These are phyloP conservation scores for Nemania sp. DNA, from an alignment of 2,329 filamentous ascomycete species.

Conservation along the genomic window DNA sequence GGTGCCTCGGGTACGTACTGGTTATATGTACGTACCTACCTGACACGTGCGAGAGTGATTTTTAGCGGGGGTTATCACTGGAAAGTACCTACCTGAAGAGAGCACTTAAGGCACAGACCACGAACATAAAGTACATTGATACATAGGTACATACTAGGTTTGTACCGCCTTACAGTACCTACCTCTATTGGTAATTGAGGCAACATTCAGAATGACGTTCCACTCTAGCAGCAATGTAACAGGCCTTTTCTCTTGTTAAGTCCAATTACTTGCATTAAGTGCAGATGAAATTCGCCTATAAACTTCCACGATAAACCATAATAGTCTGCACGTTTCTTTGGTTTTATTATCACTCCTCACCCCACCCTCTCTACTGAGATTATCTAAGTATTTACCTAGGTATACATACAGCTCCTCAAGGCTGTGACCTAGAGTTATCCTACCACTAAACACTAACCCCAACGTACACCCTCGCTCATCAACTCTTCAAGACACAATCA, in stretches of 20 bases:
- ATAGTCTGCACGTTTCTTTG: conserved; percentile 5
- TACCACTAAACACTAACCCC: too few species aligned
- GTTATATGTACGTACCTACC: too few species aligned
- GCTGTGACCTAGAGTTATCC: background rate
- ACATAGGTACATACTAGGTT: background rate
- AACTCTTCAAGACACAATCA: conserved; percentile 41
- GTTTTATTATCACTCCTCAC: background rate
- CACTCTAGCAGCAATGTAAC: conserved; percentile 18
- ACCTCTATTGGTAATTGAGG: conserved; percentile 37
- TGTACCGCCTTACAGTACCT: too few species aligned
- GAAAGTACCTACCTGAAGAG: background rate
- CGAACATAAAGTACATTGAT: too few species aligned
- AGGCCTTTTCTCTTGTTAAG: background rate
- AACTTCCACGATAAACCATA: conserved; percentile 16
- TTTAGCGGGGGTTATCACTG: background rate
- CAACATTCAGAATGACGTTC: conserved; percentile 46
- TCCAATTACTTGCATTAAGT: background rate
- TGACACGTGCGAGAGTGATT: background rate
- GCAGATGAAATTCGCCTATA: background rate
- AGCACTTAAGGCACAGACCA: conserved; percentile 15
- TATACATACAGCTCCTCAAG: too few species aligned
- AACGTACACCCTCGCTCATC: conserved; percentile 29
- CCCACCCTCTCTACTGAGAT: background rate
- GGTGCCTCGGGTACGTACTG: too few species aligned
- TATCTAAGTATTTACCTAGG: too few species aligned